Base-by-base conservation (phyloP, 192 early-diverging fungal species). In the Lunasporangiospora selenospora region DNA sequence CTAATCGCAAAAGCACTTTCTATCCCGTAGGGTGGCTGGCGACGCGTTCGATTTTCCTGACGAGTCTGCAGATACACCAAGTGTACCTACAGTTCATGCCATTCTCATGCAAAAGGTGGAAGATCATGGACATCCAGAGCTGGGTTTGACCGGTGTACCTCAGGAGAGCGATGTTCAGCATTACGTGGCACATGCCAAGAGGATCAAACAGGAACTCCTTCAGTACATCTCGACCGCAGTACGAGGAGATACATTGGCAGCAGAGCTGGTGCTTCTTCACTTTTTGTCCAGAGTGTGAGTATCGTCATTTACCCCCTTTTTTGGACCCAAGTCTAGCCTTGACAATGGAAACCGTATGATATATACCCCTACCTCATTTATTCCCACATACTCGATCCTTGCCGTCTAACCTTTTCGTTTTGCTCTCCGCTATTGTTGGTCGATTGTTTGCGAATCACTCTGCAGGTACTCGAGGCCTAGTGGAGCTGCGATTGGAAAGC, bases 221-320 rank as follows among this genome's bases (percentile, higher is more conserved):
- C 59, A 77, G n/a, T 83, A 91, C 59, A 83, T 93, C 67, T 62
- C 85, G 7, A 43, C 77, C 3, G 80, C 80, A 13, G 77, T 93
- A 32, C 76, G 78, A 21, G 87, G 83, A 16, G 91, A 91, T 76
- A 49, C 64, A 10, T 58, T 91, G 61, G 88, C 83, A 24, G 89
- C 89, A 4, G 88, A 89, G 56, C 87, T 84, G 34, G 80, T 91
- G 18, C 65, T 91, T 29, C 77, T 93, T 8, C 87, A 91, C 50
- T 65, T 89, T 30, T 67, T 91, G 40, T 88, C 90, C 6, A 78
- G 78, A 75, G 64, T 83, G 85, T 87, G 79, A 70, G 79, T 67
- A 6, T 42, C 16, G n/a, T 3, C n/a, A n/a, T n/a, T n/a, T 44
- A 4, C 6, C n/a, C n/a, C 29, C 6, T 19, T 52, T 7, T 52